Percentiles rank a stretch among this genome's conserved stretches.
These are phyloP conservation scores for Suillus fuscotomentosus DNA, from an alignment of 768 basidiomycete species.

Conservation along the genomic window DNA sequence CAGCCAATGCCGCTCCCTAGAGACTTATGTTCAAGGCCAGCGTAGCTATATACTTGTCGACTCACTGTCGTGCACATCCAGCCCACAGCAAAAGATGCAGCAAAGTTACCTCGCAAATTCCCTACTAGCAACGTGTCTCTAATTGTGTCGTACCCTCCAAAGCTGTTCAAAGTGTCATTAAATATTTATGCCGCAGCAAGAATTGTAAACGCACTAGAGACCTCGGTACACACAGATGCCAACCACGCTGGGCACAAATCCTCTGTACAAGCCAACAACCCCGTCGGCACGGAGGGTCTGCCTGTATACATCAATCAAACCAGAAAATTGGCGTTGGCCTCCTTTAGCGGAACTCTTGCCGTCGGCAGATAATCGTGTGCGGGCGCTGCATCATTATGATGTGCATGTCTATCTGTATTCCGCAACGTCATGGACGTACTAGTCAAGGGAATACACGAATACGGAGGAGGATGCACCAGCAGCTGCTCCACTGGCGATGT, in stretches of 20 bases:
- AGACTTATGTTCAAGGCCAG: neutral
- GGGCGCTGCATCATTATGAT: constrained; percentile 25
- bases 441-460: constrained; percentile 48
- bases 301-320: constrained; percentile 42
- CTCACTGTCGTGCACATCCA: constrained; percentile 41
- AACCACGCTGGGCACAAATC: constrained; percentile 40
- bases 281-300: constrained; percentile 42
- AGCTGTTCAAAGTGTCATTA: constrained; percentile 24
- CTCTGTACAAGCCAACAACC: constrained; percentile 39
- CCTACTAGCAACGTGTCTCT: constrained; percentile 39
- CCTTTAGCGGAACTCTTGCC: constrained; percentile 35
- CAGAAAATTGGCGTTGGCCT: constrained; percentile 40
- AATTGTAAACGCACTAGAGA: constrained; percentile 33
- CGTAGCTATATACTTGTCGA: neutral
- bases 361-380: constrained; percentile 42
- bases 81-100: constrained; percentile 40
- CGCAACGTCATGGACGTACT: constrained; percentile 21
- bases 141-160: constrained; percentile 43
- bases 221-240: constrained; percentile 45
- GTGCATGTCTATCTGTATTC: neutral
- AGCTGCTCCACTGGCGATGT: constrained; percentile 41
- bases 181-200: neutral
- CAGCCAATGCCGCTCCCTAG: constrained; percentile 35
- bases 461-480: constrained; percentile 42
- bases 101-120: constrained; percentile 36